Base-by-base conservation (phyloP, 257 asterid species). In the Primulina eburnea region DNA sequence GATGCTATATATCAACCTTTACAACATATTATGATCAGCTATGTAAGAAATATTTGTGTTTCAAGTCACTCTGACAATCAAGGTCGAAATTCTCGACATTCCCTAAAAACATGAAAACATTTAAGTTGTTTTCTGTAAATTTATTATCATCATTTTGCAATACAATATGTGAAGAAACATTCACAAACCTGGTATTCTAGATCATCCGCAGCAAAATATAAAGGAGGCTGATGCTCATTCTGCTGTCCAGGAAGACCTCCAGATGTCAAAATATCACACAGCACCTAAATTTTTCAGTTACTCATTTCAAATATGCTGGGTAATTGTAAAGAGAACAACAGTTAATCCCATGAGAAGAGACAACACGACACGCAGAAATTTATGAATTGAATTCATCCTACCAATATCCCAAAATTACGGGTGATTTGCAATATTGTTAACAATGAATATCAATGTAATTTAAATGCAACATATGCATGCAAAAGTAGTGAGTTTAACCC, bases 131-230 rank as follows among this genome's bases (percentile, higher is more conserved):
- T 12, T 4, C 53, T 11, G 53, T 58, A 33, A 59, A 17, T 34
- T 29, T 10, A 55, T 10, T 50, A 9, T 50, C 59, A 17, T 50
- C 62, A 53, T 38, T 62, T 11, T 52, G 64, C 61, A 53, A 20
- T 1, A 11, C 47, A 59, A 69, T 55, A 62, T 55, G 50, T 52
- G 32, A 21, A 68, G 35, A 28, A 18, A 52, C 50, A 70, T 57
- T 53, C 26, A 72, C 71, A 52, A 62, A 86, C 92, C 89, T 86
- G 92, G 73, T 86, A 86, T 57, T 84, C 80, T 37, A 86, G 83
- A 78, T 86, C 92, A 77, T 86, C 89, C n/a, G 88, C 88, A 29
- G 89, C 86, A 73, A 87, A 80, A 68, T 78, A 87, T 8, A 87
- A 62, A 37, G 84, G 84, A 57, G 89, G 89, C 75, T 87, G 92